Evolutionary conservation across 2,329 filamentous ascomycete genomes (phyloP), one percentile per base, ranked within the genome.

Genomic region (Trichoderma citrinoviride): DNA sequence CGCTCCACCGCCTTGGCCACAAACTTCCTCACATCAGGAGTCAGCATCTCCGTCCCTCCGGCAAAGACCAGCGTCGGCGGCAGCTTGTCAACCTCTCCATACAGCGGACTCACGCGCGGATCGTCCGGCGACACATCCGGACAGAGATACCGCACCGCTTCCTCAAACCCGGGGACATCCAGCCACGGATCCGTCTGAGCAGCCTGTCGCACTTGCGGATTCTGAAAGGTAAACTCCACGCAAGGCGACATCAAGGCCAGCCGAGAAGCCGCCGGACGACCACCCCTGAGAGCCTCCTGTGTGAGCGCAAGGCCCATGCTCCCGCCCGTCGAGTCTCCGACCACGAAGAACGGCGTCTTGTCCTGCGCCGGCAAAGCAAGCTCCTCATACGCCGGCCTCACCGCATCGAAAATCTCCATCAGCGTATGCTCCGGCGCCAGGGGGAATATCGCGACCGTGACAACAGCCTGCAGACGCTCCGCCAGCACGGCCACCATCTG

Each of bases 361-460:
- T 74, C 73, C 17, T 70, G 61, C 23, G 71, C 68, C n/a, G 65
- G 61, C 5, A 70, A 66, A 5, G 72, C 74, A 56, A 76, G 68
- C 10, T 75, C 72, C 44, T 76, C 71, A 67, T 76, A 69, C 27
- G 75, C 67, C 15, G 73, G 73, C 67, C 74, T 71, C 5, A 76
- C 68, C 37, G 70, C 68, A 49, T 73, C 73, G 44, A 74, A 76
- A 68, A 75, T 74, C 41, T 71, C 71, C 65, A 70, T 64, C n/a
- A 76, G 67, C 21, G 68, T 68, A 47, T 70, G 70, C 58, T 76
- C 74, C 5, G 74, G 74, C 0, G 71, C 74, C 29, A 76, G 68
- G 7, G 75, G 75, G 49, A 75, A 75, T 44, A 76, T 69, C 19
- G 74, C 73, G 37, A 76, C 71, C 1, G 73, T 74, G 46, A 75